Base-by-base conservation (phyloP, 768 basidiomycete genomes). In the Royoungia palumana region DNA sequence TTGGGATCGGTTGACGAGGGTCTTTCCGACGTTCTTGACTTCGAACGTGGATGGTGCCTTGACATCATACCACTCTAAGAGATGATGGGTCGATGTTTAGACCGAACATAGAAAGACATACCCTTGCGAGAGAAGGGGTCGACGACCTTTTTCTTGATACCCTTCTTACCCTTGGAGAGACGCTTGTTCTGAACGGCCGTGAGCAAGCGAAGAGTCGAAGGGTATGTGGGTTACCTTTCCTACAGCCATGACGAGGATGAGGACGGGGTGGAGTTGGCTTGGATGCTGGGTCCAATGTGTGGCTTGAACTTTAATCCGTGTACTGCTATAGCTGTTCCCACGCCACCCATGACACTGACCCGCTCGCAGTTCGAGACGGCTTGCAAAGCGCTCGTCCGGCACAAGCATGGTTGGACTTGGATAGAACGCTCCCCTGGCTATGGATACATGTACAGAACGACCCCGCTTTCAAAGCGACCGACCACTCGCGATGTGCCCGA, bases 91-190 rank as follows among this genome's bases (percentile, higher is more conserved):
- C 35, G 25, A 5, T 3, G 35, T 6, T 28, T 20, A 10, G 7
- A n/a, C 21, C 5, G 28, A 28, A 50, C 39, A 41, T 42, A 54
- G 21, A 49, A 19, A 34, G 13, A 51, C 64, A 58, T 62, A 94
- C 95, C 95, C 77, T 99, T 99, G 79, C 96, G 87, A 59, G 95
- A 87, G 88, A 99, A 96, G 57, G 96, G 94, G 82, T 99, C 96
- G 56, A 99, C 93, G 70, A 96, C 94, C 86, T 98, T 96, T 80
- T 98, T 99, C 93, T 99, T 99, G 80, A 97, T 86, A 71, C 92
- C 93, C 79, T 94, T 94, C 83, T 94, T 94, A 65, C 93, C 93
- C 78, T 96, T 96, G 42, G 93, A 94, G 61, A 94, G 82, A 70
- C 93, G 86, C 77, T 99, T 99, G 79, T 97, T 98, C 91, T 98